A percentile compares a stretch with the other conserved stretches of the same genome.
These are phyloP conservation scores for Dipodascus geniculatus DNA, from an alignment of 805 yeast species.

Conservation along the genomic window DNA sequence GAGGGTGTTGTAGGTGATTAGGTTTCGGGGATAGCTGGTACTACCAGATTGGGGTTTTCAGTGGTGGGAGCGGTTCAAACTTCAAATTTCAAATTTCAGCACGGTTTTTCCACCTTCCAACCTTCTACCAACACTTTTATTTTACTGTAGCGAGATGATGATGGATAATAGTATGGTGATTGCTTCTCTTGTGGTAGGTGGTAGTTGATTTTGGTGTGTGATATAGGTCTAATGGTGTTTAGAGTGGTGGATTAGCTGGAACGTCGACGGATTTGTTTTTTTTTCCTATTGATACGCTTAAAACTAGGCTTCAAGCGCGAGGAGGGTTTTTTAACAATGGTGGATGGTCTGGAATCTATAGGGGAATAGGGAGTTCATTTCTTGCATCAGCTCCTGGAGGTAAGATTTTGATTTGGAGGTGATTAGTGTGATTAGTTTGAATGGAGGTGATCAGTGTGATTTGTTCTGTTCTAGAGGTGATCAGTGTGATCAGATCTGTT, in stretches of 20 bases:
- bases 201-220: background rate
- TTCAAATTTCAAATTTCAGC: background rate
- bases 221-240: background rate
- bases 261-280: conserved; percentile 89
- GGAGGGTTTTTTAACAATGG: conserved; percentile 93
- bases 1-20: no score
- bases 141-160: no score
- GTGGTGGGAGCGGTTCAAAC: no score
- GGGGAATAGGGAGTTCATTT: conserved; percentile 87
- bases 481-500: conserved; percentile 1
- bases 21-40: no score
- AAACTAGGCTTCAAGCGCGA: conserved; percentile 88
- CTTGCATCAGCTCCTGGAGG: conserved; percentile 83
- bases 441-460: no score
- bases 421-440: conserved; percentile 15
- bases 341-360: conserved; percentile 82
- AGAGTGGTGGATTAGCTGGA: conserved; percentile 85
- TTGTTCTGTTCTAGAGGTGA: no score
- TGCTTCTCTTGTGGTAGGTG: background rate
- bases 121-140: no score
- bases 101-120: background rate
- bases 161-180: background rate
- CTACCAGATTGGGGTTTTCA: no score
- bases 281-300: conserved; percentile 92
- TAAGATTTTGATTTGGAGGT: background rate